Evolutionary conservation across 176 grass and related monocot species (phyloP).

Genomic region (Typha latifolia): DNA sequence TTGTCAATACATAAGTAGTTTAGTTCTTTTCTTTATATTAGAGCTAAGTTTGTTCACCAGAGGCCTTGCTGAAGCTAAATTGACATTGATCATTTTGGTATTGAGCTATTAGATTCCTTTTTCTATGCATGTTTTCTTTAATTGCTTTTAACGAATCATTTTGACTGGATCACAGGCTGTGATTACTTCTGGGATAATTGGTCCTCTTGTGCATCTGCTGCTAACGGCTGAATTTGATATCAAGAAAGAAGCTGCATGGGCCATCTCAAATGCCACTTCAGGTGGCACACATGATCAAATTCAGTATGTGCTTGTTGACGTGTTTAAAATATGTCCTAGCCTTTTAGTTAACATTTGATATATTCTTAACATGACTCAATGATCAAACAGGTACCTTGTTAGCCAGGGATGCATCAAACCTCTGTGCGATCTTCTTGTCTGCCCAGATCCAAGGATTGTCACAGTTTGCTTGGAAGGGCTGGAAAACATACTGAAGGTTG

Average conservation of each 20-base stretch:
- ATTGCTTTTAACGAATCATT: not conserved
- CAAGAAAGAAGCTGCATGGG: constrained; percentile 98
- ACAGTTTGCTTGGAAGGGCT: constrained; percentile 91
- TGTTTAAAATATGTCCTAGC: no score
- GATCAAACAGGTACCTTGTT: constrained; percentile 45
- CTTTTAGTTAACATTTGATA: not conserved
- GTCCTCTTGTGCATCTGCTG: constrained; percentile 66
- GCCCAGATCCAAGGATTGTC: constrained; percentile 69
- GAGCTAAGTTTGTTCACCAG: no score
- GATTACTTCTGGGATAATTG: constrained; percentile 63
- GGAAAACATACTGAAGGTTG: constrained; percentile 89
- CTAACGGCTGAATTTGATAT: constrained; percentile 99
- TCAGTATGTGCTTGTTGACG: constrained; percentile 20
- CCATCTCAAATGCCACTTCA: constrained; percentile 91
- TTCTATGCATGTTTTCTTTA: not conserved
- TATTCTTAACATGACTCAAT: not conserved
- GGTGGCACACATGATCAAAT: constrained; percentile 84
- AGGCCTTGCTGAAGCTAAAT: constrained; percentile 1
- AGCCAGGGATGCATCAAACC: constrained; percentile 72
- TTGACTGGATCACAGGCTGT: constrained; percentile 50
- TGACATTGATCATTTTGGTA: not conserved
- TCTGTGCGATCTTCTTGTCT: constrained; percentile 73
- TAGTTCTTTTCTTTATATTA: no score
- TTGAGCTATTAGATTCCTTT: not conserved
- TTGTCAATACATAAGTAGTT: no score